Percentiles rank a stretch among this genome's conserved stretches.
phyloP scores from a whole-genome alignment of 257 asterid species.

The Forsythia viridissima region DNA sequence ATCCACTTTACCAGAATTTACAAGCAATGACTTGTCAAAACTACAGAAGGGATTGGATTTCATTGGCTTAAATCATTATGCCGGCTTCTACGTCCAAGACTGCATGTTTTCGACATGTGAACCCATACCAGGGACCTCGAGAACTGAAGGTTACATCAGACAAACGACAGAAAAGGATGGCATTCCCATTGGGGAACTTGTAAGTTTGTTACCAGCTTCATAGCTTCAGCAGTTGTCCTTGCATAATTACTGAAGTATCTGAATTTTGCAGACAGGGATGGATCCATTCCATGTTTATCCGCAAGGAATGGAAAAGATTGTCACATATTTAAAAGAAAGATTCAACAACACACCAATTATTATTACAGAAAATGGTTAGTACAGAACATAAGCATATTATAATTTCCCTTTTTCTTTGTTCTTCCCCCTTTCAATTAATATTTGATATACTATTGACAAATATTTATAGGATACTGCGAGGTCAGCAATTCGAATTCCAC shows the following conservation, averaged over 20 bases:
- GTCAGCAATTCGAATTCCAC: slow-evolving; percentile 27
- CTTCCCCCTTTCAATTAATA: not conserved
- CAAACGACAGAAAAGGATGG: slow-evolving; percentile 44
- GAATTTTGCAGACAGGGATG: slow-evolving; percentile 30
- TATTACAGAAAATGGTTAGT: slow-evolving; percentile 3
- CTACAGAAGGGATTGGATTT: slow-evolving; percentile 43
- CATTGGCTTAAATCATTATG: slow-evolving; percentile 66
- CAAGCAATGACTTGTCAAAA: slow-evolving; percentile 27
- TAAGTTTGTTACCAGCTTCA: slow-evolving; percentile 22
- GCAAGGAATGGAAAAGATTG: slow-evolving; percentile 8
- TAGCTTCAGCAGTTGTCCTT: not conserved
- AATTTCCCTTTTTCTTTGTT: not conserved
- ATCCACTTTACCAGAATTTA: slow-evolving; percentile 42
- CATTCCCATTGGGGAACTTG: slow-evolving; percentile 47
- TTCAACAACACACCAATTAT: slow-evolving; percentile 12
- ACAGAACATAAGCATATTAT: not conserved
- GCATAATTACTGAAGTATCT: not conserved
- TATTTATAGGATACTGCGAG: slow-evolving; percentile 42
- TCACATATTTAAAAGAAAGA: slow-evolving; percentile 14
- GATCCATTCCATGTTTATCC: slow-evolving; percentile 19
- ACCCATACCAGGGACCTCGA: slow-evolving; percentile 45
- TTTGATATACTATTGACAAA: not conserved
- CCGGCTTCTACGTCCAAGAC: slow-evolving; percentile 56
- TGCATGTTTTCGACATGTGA: slow-evolving; percentile 52
- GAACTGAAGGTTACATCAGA: slow-evolving; percentile 45